Percentiles rank a stretch among this genome's conserved stretches.
phyloP scores from a whole-genome alignment of 2,329 filamentous ascomycete species.

The Alternaria gansuensis region DNA sequence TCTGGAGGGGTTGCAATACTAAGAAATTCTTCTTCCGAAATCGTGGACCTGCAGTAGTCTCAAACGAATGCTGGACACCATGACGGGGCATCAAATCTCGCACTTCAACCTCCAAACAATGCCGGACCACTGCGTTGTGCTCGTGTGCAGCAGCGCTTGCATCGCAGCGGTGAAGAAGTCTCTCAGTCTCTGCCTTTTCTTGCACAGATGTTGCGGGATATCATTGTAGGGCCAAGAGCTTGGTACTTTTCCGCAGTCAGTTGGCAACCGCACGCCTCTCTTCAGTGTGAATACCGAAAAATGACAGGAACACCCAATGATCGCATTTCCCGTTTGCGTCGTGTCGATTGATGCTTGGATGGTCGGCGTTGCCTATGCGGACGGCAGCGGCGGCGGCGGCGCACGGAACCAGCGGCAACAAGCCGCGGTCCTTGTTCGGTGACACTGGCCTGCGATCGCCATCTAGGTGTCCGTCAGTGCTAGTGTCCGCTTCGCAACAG shows the following conservation, averaged over 20 bases:
- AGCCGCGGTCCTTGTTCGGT: conserved; percentile 26
- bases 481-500: conserved; percentile 3
- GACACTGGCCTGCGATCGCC: conserved; percentile 14
- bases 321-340: not conserved
- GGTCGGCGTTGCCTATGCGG: conserved; percentile 7
- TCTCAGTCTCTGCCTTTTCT: not conserved
- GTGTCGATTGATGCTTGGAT: conserved; percentile 13
- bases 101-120: conserved; percentile 11
- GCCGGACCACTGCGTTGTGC: not conserved
- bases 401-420: conserved; percentile 26
- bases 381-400: conserved; percentile 21
- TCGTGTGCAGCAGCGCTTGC: not conserved
- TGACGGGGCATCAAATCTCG: conserved; percentile 11
- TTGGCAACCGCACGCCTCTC: not conserved
- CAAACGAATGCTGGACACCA: conserved; percentile 27
- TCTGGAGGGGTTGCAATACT: conserved; percentile 14
- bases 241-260: not conserved
- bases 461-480: not conserved
- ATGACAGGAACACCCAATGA: not conserved
- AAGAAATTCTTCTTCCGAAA: conserved; percentile 19
- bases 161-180: not conserved
- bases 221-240: not conserved
- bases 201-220: not conserved
- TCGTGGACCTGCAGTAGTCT: conserved; percentile 35
- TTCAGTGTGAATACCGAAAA: not conserved